Evolutionary conservation across 148 eudicot species (phyloP), one percentile per base, ranked within the genome.

Genomic region (Salicornia ramosissima): DNA sequence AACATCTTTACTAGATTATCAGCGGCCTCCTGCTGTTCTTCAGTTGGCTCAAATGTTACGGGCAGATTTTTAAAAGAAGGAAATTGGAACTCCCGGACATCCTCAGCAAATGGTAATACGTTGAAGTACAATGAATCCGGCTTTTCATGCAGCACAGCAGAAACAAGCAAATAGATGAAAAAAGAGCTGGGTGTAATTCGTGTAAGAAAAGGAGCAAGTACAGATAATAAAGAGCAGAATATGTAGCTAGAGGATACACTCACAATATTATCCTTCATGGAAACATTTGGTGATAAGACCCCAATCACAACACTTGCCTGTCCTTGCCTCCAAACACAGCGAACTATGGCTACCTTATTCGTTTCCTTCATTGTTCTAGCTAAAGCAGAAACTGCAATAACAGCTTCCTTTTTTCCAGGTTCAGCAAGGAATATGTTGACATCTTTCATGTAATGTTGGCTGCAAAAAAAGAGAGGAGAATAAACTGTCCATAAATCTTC

Each of bases 271-370:
- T 86, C 90, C 53, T 83, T 89, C 25, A 75, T 79, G 55, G 99
- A 88, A 26, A 91, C 58, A 84, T 91, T 89, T 65, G 99, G 99
- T 71, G 96, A 78, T 78, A 94, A 78, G 70, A 91, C 90, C 64
- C 93, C 99, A 49, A 94, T 75, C 45, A 91, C 91, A 65, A 90
- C 97, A 85, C 81, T 85, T 39, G 78, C 73, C 81, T 94, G 99
- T 47, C 99, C 93, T 80, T 94, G 96, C 83, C 97, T 91, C 86
- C 90, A 94, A 51, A 91, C 96, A 77, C 99, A 94, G 28, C 97
- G 91, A 66, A 94, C 62, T 74, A 94, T 94, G 54, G 97, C 99
- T 47, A 91, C 91, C 83, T 89, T 94, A 50, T 90, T 80, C 84
- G 77, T 78, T 80, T 94, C 99, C 85, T 89, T 94, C 96, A 94